phyloP scores from a whole-genome alignment of 805 yeast genomes.

The Candida sphagnicola region DNA sequence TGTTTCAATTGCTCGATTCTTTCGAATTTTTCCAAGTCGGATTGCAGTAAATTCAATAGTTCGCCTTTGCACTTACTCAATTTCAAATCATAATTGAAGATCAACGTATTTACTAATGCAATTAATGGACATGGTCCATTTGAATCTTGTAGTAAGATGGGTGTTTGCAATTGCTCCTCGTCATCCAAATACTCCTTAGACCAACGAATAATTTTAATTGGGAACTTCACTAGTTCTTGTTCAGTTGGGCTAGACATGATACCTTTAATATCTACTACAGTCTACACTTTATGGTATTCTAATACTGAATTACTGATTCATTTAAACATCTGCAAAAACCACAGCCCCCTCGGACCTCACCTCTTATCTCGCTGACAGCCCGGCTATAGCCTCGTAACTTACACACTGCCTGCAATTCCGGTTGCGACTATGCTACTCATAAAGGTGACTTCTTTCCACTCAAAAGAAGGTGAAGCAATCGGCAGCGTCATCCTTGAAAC shows the following conservation, averaged over 20 bases:
- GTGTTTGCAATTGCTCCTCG: constrained; percentile 33
- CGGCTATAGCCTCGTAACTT: too few relatives aligned
- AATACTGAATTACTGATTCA: too few relatives aligned
- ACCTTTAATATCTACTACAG: too few relatives aligned
- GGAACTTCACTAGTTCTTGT: constrained; percentile 4
- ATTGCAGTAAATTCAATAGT: constrained; percentile 3
- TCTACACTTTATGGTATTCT: too few relatives aligned
- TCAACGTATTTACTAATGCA: constrained; percentile 67
- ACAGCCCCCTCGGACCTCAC: too few relatives aligned
- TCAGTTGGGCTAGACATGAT: neutral
- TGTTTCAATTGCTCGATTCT: constrained; percentile 15
- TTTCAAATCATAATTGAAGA: constrained; percentile 44
- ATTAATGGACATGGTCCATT: constrained; percentile 90
- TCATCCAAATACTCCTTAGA: constrained; percentile 5
- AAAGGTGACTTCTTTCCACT: too few relatives aligned
- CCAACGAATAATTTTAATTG: constrained; percentile 10
- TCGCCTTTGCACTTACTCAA: constrained; percentile 10
- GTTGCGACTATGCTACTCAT: too few relatives aligned
- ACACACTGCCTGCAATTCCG: too few relatives aligned
- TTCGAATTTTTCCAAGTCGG: constrained; percentile 6
- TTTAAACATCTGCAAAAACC: too few relatives aligned
- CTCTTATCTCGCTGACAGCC: too few relatives aligned
- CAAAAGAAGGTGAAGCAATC: too few relatives aligned
- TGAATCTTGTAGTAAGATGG: constrained; percentile 67
- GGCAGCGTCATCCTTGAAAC: too few relatives aligned